These are phyloP conservation scores for Selaginella moellendorffii DNA, from an alignment of 75 land plant genomes.

Conservation along the genomic window DNA sequence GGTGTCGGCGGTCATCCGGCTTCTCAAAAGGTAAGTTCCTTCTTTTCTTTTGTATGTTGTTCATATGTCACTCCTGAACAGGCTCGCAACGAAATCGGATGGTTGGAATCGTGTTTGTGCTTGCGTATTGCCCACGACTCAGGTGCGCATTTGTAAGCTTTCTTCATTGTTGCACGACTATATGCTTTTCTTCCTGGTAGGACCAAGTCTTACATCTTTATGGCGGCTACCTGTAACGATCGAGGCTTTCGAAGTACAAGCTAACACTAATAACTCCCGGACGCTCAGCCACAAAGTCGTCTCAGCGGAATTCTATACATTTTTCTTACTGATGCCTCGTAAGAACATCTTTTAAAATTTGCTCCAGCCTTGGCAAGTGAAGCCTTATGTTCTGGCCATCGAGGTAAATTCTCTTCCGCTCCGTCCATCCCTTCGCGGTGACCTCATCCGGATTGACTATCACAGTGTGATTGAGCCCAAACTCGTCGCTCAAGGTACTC, in stretches of 20 bases:
- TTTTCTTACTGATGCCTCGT: too few species aligned
- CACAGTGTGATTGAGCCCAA: slow-evolving; percentile 6
- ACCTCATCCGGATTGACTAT: not conserved
- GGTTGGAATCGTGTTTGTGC: not conserved
- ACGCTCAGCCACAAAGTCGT: too few species aligned
- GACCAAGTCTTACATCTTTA: not conserved
- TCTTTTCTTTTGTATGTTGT: not conserved
- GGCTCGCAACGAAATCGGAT: not conserved
- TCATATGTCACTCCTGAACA: not conserved
- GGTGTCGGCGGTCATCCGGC: slow-evolving; percentile 14
- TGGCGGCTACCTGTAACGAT: not conserved
- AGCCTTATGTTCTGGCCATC: slow-evolving; percentile 5
- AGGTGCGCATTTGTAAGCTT: not conserved
- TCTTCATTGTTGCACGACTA: not conserved
- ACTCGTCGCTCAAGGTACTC: not conserved
- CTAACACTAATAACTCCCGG: too few species aligned
- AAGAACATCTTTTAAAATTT: not conserved
- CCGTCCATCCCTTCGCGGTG: not conserved
- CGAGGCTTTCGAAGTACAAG: too few species aligned
- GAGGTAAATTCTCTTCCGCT: not conserved
- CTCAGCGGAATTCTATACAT: too few species aligned
- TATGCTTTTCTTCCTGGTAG: not conserved
- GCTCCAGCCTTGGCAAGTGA: not conserved
- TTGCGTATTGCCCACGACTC: not conserved
- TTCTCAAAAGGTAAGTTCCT: slow-evolving; percentile 11